phyloP scores from a whole-genome alignment of 352 stramenopile species.

The Globisporangium solare region DNA sequence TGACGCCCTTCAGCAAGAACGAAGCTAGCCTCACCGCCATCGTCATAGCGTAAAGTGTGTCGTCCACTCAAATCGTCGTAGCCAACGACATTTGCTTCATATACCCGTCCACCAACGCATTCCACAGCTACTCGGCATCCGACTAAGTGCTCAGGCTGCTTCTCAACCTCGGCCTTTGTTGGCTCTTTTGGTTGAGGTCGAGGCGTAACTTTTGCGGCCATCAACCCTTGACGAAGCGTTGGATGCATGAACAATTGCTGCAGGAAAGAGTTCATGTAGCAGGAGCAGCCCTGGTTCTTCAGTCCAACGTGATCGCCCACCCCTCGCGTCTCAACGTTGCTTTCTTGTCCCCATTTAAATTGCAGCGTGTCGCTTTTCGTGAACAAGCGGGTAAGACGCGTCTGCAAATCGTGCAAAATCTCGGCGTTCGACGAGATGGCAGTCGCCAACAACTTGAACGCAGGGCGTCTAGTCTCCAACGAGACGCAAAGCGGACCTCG shows the following conservation, averaged over 20 bases:
- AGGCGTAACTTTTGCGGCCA: slow-evolving; percentile 64
- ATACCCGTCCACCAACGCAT: slow-evolving; percentile 91
- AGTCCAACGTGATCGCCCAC: slow-evolving; percentile 90
- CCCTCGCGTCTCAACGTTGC: slow-evolving; percentile 72
- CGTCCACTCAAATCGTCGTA: slow-evolving; percentile 80
- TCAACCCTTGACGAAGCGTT: slow-evolving; percentile 68
- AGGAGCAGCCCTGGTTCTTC: slow-evolving; percentile 99
- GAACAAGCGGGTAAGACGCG: slow-evolving; percentile 56
- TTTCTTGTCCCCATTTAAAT: slow-evolving; percentile 81
- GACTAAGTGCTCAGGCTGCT: slow-evolving; percentile 61
- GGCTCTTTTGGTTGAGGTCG: slow-evolving; percentile 55
- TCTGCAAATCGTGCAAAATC: slow-evolving; percentile 59
- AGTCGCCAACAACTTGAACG: slow-evolving; percentile 78
- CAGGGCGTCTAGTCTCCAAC: slow-evolving; percentile 67
- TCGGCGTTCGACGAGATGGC: slow-evolving; percentile 62
- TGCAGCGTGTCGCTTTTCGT: slow-evolving; percentile 53
- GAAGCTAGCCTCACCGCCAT: slow-evolving; percentile 84
- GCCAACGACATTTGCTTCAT: slow-evolving; percentile 89
- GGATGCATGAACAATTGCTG: slow-evolving; percentile 96
- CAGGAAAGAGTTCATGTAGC: slow-evolving; percentile 99
- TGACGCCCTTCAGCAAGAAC: slow-evolving; percentile 90
- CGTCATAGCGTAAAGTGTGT: slow-evolving; percentile 85
- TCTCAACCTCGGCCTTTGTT: slow-evolving; percentile 88
- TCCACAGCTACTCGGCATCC: slow-evolving; percentile 89
- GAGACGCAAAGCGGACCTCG: slow-evolving; percentile 73